These are phyloP conservation scores for Chlorella sp. DNA, from an alignment of 139 green algal species.

Conservation along the genomic window DNA sequence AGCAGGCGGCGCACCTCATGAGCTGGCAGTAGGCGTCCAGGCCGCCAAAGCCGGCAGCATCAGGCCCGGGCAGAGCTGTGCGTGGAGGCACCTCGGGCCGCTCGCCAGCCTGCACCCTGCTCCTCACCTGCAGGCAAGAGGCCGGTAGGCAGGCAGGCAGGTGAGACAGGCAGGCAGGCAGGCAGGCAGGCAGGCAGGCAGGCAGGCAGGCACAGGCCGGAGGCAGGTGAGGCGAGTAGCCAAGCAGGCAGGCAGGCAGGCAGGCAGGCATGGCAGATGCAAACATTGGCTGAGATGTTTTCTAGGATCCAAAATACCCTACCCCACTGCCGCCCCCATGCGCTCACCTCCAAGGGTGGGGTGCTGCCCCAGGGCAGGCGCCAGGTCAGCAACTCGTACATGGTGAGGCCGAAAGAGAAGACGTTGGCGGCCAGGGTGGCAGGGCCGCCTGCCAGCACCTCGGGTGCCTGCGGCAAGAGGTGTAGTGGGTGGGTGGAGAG, in stretches of 20 bases:
- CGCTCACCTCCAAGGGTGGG: slow-evolving; percentile 45
- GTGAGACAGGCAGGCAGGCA: no score
- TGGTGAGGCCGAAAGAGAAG: slow-evolving; percentile 65
- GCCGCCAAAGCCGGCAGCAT: neutral
- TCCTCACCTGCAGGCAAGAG: neutral
- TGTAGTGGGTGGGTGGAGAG: neutral
- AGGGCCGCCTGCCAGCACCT: slow-evolving; percentile 48
- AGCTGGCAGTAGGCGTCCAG: slow-evolving; percentile 25
- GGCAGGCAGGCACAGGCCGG: no score
- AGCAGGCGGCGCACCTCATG: neutral
- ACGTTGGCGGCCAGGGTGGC: slow-evolving; percentile 55
- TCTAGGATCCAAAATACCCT: neutral
- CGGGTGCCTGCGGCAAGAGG: slow-evolving; percentile 21
- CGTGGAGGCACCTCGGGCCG: neutral
- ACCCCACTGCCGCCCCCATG: neutral
- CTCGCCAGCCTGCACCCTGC: neutral
- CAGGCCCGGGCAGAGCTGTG: neutral
- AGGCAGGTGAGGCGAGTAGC: no score
- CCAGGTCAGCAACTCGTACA: slow-evolving; percentile 67
- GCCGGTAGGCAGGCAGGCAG: neutral
- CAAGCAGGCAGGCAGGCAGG: no score
- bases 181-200: no score
- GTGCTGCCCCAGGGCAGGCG: slow-evolving; percentile 57
- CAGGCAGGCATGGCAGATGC: neutral
- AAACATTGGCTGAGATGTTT: neutral